Evolutionary conservation across 2,329 filamentous ascomycete species (phyloP), one percentile per base, ranked within the genome.

Genomic region (Colletotrichum tamarilloi): DNA sequence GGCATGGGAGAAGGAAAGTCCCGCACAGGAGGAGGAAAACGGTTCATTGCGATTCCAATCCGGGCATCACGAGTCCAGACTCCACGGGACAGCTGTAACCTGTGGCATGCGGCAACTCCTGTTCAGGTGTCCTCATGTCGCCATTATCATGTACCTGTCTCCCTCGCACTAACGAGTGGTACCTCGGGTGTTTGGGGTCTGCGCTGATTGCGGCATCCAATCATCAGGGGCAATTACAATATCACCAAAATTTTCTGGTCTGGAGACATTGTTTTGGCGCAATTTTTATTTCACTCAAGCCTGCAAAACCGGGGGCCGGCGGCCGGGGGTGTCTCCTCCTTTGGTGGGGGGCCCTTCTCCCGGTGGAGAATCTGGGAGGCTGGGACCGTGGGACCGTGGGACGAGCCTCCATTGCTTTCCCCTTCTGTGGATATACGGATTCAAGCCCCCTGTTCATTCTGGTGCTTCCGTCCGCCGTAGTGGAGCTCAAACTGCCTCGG

Each of bases 171-270:
- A 62, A 57, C 56, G 46, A 58, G 16, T 22, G 22, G 68, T 35
- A 58, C 62, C 52, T 62, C 35, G 57, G 38, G 16, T 19, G 16
- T 19, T 42, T 42, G 38, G 38, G 38, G 32, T 53, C 49, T 49
- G 62, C 49, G 59, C 49, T 28, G 19, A 5, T 42, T 16, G 19
- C 26, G 19, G 30, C 65, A 30, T 58, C 68, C 72, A 74, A 74
- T 67, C 72, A 72, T 24, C 59, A 35, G 55, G 46, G 68, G 28
- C 72, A 74, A 59, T 71, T 74, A 67, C 62, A 67, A 58, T 56
- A 52, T 63, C 28, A 62, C 62, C 67, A 52, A 58, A 55, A 16
- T 74, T 67, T 57, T 49, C 46, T 62, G 68, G 49, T 53, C 57
- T 67, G 68, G 62, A 71, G 71, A 71, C 67, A 24, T 59, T 26